These are phyloP conservation scores for Paxillus involutus DNA, from an alignment of 768 basidiomycete species.

Conservation along the genomic window DNA sequence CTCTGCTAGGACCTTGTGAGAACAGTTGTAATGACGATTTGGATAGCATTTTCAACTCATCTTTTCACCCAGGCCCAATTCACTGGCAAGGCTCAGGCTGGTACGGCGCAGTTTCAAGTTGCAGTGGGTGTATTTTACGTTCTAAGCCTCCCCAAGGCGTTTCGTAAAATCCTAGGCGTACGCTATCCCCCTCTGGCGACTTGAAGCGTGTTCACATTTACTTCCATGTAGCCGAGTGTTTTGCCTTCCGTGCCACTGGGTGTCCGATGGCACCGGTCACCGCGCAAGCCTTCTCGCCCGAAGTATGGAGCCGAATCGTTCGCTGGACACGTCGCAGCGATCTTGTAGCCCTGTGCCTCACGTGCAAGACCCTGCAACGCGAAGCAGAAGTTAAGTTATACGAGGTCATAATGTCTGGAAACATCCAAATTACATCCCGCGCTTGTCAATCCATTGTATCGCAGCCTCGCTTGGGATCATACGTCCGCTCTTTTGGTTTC, in stretches of 20 bases:
- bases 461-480: conserved; percentile 35
- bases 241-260: neutral
- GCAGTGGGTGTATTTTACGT: neutral
- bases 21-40: neutral
- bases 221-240: neutral
- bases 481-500: conserved; percentile 46
- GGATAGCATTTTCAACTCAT: neutral
- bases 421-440: conserved; percentile 33
- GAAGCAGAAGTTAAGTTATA: conserved; percentile 51
- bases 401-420: conserved; percentile 37
- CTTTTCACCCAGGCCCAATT: neutral
- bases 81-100: no score
- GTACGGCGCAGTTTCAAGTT: neutral
- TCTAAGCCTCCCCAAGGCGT: neutral
- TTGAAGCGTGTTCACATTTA: neutral
- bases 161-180: neutral
- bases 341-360: conserved; percentile 43
- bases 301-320: conserved; percentile 42
- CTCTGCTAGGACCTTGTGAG: neutral
- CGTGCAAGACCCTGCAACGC: conserved; percentile 46
- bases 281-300: conserved; percentile 36
- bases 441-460: conserved; percentile 40
- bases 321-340: conserved; percentile 36
- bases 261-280: conserved; percentile 14
- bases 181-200: neutral